These are phyloP conservation scores for Anisogramma anomala DNA, from an alignment of 2,329 filamentous ascomycete species.

Conservation along the genomic window DNA sequence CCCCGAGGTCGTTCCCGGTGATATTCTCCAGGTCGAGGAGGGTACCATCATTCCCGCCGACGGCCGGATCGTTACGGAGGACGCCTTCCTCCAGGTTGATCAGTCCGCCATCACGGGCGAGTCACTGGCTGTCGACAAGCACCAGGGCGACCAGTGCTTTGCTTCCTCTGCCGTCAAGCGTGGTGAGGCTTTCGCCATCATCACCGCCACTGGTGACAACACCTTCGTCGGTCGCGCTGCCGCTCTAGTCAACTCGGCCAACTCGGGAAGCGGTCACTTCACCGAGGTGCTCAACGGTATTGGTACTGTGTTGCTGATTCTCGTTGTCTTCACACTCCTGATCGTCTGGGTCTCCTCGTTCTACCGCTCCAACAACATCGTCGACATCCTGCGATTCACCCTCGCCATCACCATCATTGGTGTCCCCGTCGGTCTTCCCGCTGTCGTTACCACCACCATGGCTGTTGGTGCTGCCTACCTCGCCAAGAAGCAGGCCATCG, in stretches of 20 bases:
- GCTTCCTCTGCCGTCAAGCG: constrained; percentile 84
- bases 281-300: constrained; percentile 85
- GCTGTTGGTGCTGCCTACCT: constrained; percentile 85
- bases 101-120: constrained; percentile 88
- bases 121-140: constrained; percentile 83
- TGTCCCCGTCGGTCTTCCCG: constrained; percentile 85
- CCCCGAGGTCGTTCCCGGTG: constrained; percentile 74
- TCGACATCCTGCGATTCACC: constrained; percentile 71
- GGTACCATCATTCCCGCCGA: constrained; percentile 87
- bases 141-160: constrained; percentile 68
- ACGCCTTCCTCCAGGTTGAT: constrained; percentile 79
- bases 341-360: constrained; percentile 79
- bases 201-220: constrained; percentile 77
- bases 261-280: constrained; percentile 69
- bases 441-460: constrained; percentile 91
- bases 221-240: constrained; percentile 85
- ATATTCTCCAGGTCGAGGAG: constrained; percentile 84
- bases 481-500: constrained; percentile 85
- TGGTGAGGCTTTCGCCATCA: constrained; percentile 72
- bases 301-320: constrained; percentile 64
- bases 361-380: constrained; percentile 75
- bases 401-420: constrained; percentile 84
- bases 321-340: constrained; percentile 70
- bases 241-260: constrained; percentile 69
- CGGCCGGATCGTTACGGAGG: constrained; percentile 72